phyloP scores from a whole-genome alignment of 1,284 basidiomycete species.

The Mycena sp. region DNA sequence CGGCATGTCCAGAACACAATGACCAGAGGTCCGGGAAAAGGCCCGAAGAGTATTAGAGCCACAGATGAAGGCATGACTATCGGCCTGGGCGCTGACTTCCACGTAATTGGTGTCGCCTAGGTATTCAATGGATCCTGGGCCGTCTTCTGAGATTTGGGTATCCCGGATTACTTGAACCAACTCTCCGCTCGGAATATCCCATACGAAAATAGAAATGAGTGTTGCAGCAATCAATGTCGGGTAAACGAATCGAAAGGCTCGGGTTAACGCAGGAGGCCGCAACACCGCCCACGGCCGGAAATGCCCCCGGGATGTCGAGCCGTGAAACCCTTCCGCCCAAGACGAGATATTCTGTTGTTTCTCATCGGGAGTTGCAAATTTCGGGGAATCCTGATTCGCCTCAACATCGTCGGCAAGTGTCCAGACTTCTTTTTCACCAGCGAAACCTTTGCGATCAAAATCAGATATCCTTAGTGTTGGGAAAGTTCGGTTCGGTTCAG shows the following conservation, averaged over 20 bases:
- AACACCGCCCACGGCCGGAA: too few relatives aligned
- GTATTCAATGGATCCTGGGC: slow-evolving; percentile 2
- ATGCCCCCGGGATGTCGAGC: too few relatives aligned
- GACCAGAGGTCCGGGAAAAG: slow-evolving; percentile 60
- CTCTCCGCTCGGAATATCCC: too few relatives aligned
- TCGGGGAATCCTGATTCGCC: not conserved
- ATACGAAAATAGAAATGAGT: too few relatives aligned
- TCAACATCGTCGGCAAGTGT: slow-evolving; percentile 10
- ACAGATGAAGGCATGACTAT: too few relatives aligned
- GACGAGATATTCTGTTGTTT: slow-evolving; percentile 17
- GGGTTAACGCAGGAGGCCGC: too few relatives aligned
- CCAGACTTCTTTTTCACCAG: slow-evolving; percentile 78
- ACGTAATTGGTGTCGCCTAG: slow-evolving; percentile 68
- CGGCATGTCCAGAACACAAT: slow-evolving; percentile 53
- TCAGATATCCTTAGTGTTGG: slow-evolving; percentile 73
- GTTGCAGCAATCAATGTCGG: too few relatives aligned
- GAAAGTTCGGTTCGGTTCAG: too few relatives aligned
- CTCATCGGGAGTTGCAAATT: slow-evolving; percentile 15
- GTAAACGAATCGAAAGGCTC: too few relatives aligned
- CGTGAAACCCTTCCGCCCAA: too few relatives aligned
- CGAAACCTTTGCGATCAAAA: slow-evolving; percentile 72
- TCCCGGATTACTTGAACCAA: too few relatives aligned
- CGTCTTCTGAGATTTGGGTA: too few relatives aligned
- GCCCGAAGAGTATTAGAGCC: slow-evolving; percentile 57
- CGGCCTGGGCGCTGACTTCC: slow-evolving; percentile 56